Evolutionary conservation across 306 rosid genomes (phyloP).

Genomic region (Cucurbita moschata): DNA sequence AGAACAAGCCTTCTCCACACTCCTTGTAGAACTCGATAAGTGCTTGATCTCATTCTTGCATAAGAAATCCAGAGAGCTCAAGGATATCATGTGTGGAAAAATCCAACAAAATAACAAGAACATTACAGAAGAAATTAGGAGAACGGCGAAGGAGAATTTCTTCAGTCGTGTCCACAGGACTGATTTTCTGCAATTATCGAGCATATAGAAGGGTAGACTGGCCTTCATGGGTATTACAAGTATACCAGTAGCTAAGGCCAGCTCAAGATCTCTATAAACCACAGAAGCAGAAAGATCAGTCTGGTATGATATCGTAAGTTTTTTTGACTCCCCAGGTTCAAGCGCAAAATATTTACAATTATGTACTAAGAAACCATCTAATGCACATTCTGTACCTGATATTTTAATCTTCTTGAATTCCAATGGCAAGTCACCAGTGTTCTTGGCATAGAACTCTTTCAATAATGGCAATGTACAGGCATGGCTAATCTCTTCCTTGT

Average conservation of each 20-base stretch:
- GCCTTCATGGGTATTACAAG: constrained; percentile 72
- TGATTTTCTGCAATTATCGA: constrained; percentile 52
- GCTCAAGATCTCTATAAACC: constrained; percentile 74
- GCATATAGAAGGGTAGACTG: constrained; percentile 48
- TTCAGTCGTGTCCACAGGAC: constrained; percentile 51
- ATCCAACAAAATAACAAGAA: constrained; percentile 32
- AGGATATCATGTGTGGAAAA: constrained; percentile 26
- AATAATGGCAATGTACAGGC: constrained; percentile 45
- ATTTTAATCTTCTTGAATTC: constrained; percentile 54
- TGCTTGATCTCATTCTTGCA: constrained; percentile 22
- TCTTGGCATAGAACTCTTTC: constrained; percentile 69
- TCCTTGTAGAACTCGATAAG: constrained; percentile 15
- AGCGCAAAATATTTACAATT: constrained; percentile 43
- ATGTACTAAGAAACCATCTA: constrained; percentile 69
- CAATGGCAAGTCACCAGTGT: constrained; percentile 69
- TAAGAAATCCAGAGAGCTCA: constrained; percentile 27
- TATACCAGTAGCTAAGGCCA: constrained; percentile 61
- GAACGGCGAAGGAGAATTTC: constrained; percentile 33
- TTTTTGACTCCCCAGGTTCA: constrained; percentile 49
- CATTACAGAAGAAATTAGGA: constrained; percentile 26
- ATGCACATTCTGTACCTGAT: constrained; percentile 66
- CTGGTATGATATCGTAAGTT: constrained; percentile 54
- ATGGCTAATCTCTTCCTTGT: constrained; percentile 28
- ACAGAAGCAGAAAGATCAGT: constrained; percentile 54
- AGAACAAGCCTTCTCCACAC: constrained; percentile 20